Conservation (phyloP, 257 asterid species). For the Nicotiana tomentosiformis region DNA sequence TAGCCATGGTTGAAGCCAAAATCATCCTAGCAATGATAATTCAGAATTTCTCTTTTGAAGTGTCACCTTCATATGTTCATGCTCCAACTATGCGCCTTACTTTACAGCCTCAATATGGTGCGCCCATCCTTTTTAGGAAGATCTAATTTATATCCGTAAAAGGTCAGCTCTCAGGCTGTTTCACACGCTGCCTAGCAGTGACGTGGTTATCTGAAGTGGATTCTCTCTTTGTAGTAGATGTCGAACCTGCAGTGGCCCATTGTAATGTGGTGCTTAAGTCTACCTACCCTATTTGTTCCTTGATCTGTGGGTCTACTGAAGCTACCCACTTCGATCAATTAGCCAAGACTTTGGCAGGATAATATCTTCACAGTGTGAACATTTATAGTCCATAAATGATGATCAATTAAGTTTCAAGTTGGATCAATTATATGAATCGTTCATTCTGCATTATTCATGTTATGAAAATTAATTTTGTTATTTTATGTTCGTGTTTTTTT, state of each 20-base stretch:
- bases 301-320: too few species aligned
- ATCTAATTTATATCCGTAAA: background rate
- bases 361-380: background rate
- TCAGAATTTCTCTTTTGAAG: conserved; percentile 32
- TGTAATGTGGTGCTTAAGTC: too few species aligned
- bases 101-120: conserved; percentile 63
- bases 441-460: background rate
- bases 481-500: background rate
- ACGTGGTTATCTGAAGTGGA: too few species aligned
- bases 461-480: background rate
- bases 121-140: conserved; percentile 45
- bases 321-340: too few species aligned
- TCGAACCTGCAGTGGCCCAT: too few species aligned
- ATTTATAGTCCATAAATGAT: background rate
- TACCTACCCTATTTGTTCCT: too few species aligned
- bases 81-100: conserved; percentile 54
- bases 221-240: too few species aligned
- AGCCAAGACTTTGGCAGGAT: too few species aligned
- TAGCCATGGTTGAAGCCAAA: conserved; percentile 60
- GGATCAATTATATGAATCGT: background rate
- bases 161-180: too few species aligned
- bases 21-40: conserved; percentile 46
- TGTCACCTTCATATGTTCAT: conserved; percentile 63
- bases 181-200: too few species aligned
- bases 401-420: background rate